Conservation (phyloP, 1,284 basidiomycete species). For the Ustilago crameri region DNA sequence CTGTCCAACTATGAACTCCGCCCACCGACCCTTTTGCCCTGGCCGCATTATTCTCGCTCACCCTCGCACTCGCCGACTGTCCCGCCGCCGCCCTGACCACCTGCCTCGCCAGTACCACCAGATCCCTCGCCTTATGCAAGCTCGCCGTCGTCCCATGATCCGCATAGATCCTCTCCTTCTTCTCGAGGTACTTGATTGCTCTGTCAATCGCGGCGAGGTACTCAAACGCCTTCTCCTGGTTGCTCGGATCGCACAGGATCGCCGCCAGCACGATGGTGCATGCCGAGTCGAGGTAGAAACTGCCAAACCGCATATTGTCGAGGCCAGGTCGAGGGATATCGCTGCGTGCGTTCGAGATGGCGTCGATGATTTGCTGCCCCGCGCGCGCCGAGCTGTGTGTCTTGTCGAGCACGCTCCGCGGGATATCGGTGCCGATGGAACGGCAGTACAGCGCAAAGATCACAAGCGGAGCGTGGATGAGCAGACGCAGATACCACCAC, state of each 20-base stretch:
- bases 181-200: conserved; percentile 47
- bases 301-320: conserved; percentile 47
- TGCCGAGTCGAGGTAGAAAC: conserved; percentile 48
- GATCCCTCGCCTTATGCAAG: conserved; percentile 43
- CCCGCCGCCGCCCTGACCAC: conserved; percentile 41
- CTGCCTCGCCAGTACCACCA: conserved; percentile 42
- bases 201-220: conserved; percentile 44
- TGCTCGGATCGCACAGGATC: conserved; percentile 45
- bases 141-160: conserved; percentile 46
- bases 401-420: conserved; percentile 35
- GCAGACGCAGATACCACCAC: conserved; percentile 49
- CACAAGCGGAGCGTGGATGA: conserved; percentile 40
- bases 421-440: conserved; percentile 37
- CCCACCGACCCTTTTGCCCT: conserved; percentile 6
- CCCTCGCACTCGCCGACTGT: conserved; percentile 26
- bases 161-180: conserved; percentile 42
- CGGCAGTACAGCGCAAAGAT: conserved; percentile 51
- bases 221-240: conserved; percentile 40
- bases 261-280: conserved; percentile 44
- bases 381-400: conserved; percentile 35
- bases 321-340: conserved; percentile 42
- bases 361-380: conserved; percentile 41
- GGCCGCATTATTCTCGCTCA: conserved; percentile 20
- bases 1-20: background rate
- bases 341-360: conserved; percentile 35